Percentiles rank a stretch among this genome's conserved stretches.
phyloP scores from a whole-genome alignment of 441 rosid species.

The Lagerstroemia fauriei region DNA sequence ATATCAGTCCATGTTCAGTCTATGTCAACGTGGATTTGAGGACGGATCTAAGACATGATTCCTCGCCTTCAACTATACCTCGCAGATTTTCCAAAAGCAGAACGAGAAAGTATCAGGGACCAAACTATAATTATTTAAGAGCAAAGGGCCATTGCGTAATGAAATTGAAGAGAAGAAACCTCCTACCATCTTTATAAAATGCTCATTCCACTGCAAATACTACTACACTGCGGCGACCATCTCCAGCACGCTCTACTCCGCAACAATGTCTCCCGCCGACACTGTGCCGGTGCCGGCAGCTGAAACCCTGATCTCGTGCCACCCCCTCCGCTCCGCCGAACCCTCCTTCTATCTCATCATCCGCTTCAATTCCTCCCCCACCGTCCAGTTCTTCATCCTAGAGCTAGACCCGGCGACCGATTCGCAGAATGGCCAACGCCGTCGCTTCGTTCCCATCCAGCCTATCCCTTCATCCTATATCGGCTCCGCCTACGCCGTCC shows the following conservation, averaged over 20 bases:
- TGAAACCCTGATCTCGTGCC: constrained; percentile 56
- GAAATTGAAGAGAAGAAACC: no score
- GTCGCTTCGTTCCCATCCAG: constrained; percentile 46
- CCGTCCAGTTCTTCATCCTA: constrained; percentile 61
- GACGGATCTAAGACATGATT: no score
- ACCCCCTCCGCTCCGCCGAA: constrained; percentile 46
- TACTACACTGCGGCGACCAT: not conserved
- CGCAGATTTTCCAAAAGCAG: no score
- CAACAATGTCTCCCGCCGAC: not conserved
- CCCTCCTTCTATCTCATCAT: constrained; percentile 52
- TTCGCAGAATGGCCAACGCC: constrained; percentile 17
- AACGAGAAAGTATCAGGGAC: no score
- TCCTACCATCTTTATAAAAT: no score
- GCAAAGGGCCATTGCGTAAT: no score
- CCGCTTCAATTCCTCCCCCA: constrained; percentile 42
- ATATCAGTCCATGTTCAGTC: no score
- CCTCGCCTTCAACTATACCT: no score
- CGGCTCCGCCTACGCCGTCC: constrained; percentile 58
- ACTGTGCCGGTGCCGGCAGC: not conserved
- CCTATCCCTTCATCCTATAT: constrained; percentile 51
- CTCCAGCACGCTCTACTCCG: not conserved
- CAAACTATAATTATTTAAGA: no score
- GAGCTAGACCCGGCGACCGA: not conserved
- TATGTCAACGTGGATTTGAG: no score
- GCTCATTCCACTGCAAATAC: no score